A percentile compares a stretch with the other conserved stretches of the same genome.
These are phyloP conservation scores for Nannochloris sp. DNA, from an alignment of 139 green algal genomes.

Conservation along the genomic window DNA sequence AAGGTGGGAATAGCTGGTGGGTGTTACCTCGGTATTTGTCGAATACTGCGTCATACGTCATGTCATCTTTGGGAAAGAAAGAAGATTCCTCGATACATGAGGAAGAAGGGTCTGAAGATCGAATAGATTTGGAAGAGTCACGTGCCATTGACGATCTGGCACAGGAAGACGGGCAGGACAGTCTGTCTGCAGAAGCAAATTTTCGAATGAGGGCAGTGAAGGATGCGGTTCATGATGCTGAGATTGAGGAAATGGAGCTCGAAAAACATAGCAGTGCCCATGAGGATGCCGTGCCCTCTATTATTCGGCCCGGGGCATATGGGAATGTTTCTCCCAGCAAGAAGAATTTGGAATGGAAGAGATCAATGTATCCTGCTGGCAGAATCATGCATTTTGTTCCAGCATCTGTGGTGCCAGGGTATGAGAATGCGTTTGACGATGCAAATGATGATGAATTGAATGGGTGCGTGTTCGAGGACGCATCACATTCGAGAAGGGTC, in stretches of 20 bases:
- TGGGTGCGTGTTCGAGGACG: not conserved
- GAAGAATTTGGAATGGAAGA: constrained; percentile 20
- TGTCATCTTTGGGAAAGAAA: no score
- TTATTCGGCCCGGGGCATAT: constrained; percentile 21
- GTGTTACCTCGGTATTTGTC: no score
- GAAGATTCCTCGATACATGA: no score
- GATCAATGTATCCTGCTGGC: constrained; percentile 64
- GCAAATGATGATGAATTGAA: not conserved
- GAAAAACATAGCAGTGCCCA: not conserved
- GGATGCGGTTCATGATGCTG: constrained; percentile 24
- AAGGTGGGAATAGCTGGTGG: no score
- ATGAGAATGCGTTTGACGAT: not conserved
- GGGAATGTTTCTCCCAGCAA: not conserved
- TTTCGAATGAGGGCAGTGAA: constrained; percentile 22
- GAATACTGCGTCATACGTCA: no score
- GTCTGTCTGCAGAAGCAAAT: not conserved
- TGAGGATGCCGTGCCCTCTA: constrained; percentile 10
- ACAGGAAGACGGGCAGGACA: not conserved
- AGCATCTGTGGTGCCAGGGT: constrained; percentile 16
- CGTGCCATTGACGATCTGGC: not conserved
- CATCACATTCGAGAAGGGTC: not conserved
- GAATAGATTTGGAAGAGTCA: no score
- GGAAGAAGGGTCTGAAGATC: no score
- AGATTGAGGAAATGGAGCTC: constrained; percentile 19
- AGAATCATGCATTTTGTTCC: constrained; percentile 76